These are phyloP conservation scores for Pleurotus tuoliensis DNA, from an alignment of 768 basidiomycete species.

Conservation along the genomic window DNA sequence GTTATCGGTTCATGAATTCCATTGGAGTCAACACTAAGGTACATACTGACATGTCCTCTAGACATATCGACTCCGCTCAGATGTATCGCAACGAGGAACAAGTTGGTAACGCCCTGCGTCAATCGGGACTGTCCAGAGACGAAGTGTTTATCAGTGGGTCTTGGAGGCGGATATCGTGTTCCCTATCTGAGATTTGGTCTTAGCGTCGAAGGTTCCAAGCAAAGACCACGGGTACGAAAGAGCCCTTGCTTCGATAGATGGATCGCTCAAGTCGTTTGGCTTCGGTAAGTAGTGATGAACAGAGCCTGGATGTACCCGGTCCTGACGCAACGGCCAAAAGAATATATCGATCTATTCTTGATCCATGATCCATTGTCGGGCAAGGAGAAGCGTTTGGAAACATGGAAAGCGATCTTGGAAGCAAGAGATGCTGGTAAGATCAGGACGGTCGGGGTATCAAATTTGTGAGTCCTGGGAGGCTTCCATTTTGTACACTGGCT, in stretches of 20 bases:
- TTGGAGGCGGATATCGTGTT: background rate
- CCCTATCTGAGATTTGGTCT: background rate
- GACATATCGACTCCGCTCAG: conserved; percentile 61
- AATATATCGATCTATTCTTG: conserved; percentile 72
- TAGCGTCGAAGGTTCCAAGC: conserved; percentile 14
- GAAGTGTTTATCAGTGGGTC: conserved; percentile 53
- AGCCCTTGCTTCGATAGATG: background rate
- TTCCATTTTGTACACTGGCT: background rate
- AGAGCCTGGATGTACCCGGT: too few relatives aligned
- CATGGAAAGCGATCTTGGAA: conserved; percentile 67
- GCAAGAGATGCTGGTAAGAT: conserved; percentile 62
- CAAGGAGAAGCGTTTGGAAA: conserved; percentile 57
- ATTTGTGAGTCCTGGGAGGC: conserved; percentile 52
- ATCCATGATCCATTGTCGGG: conserved; percentile 74
- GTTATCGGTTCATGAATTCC: conserved; percentile 42
- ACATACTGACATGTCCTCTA: conserved; percentile 12
- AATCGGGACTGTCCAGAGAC: conserved; percentile 42
- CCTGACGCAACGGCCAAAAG: conserved; percentile 3
- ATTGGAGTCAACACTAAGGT: background rate
- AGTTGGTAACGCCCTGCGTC: conserved; percentile 46
- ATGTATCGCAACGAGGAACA: conserved; percentile 49
- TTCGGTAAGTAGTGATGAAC: background rate
- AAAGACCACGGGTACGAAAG: conserved; percentile 7
- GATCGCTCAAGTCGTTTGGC: background rate
- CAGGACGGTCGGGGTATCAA: conserved; percentile 72